Evolutionary conservation across 371 early-diverging fungal species (phyloP), one percentile per base, ranked within the genome.

Genomic region (Cokeromyces recurvatus): DNA sequence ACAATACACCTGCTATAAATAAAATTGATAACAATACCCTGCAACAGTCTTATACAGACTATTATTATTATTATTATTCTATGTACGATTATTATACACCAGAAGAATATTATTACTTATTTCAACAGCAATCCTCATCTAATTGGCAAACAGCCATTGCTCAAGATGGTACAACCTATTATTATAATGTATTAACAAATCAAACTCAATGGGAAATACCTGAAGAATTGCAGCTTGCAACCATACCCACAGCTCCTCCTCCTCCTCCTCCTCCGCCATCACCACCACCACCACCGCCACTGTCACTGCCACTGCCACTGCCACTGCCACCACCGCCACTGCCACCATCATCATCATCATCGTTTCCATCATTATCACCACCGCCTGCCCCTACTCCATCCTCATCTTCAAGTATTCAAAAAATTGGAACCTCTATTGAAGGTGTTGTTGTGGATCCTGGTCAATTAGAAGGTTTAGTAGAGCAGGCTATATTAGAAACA

Each of bases 121-220:
- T 29, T 29, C 29, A 29, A 29, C 29, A 29, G 29, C 5, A 5
- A 8, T 8, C 29, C 8, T 8, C 38, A 20, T 6, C 38, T 12
- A 62, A 71, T 38, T 75, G 76, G 76, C 51, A 59, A 43, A 39
- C 49, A 20, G 76, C 76, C 2, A 43, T 42, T 4, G 43, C 53
- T 23, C 62, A 59, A 23, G 53, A 69, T 36, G 70, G 70, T 0
- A 45, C 40, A 2, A 44, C 57, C 1, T 75, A 75, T 43, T 75
- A 75, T 21, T 75, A 71, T 35, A 65, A 71, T 39, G 27, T 38
- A 14, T 4, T 66, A 1, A 71, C 76, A 10, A 44, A 58, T 1
- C 59, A 71, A 47, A 60, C 72, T 10, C 76, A 75, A 40, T 75
- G 76, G 76, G 51, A 62, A 12, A 39, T 65, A 7, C 75, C 75